Conservation (phyloP, 2,329 filamentous ascomycete genomes). For the Penicillium digitatum region DNA sequence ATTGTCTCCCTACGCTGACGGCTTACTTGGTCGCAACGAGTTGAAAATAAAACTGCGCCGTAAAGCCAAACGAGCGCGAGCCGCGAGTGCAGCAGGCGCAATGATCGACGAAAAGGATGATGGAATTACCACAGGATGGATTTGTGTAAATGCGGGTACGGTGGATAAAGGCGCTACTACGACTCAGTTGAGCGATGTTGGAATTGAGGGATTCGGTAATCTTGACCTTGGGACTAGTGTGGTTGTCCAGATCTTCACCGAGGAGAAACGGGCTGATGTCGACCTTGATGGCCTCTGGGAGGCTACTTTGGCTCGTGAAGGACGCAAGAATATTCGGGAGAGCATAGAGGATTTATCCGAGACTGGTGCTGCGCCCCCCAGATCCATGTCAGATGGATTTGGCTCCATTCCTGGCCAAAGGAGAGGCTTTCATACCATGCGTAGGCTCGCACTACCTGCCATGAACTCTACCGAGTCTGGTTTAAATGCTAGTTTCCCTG, state of each 20-base stretch:
- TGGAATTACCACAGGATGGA: conserved; percentile 89
- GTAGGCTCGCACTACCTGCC: neutral
- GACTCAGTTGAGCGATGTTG: conserved; percentile 24
- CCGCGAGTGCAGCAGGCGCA: conserved; percentile 69
- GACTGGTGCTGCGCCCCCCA: conserved; percentile 18
- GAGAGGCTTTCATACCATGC: conserved; percentile 27
- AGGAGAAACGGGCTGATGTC: conserved; percentile 64
- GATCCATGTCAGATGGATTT: conserved; percentile 19
- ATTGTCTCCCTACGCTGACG: conserved; percentile 75
- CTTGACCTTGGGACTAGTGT: conserved; percentile 55
- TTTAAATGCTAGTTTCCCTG: neutral
- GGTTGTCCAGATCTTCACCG: conserved; percentile 68
- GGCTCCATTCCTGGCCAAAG: conserved; percentile 25
- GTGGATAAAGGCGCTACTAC: conserved; percentile 52
- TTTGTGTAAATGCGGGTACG: conserved; percentile 83
- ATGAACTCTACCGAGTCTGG: neutral
- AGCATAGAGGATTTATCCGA: conserved; percentile 24
- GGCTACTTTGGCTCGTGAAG: conserved; percentile 42
- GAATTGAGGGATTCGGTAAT: conserved; percentile 72
- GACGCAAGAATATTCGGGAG: conserved; percentile 35
- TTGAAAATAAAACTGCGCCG: conserved; percentile 80
- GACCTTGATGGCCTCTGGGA: conserved; percentile 64
- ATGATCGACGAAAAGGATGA: conserved; percentile 63
- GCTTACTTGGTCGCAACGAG: conserved; percentile 83
- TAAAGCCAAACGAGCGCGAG: conserved; percentile 73